Base-by-base conservation (phyloP, 345 rosid species). In the Diplotaxis tenuifolia region DNA sequence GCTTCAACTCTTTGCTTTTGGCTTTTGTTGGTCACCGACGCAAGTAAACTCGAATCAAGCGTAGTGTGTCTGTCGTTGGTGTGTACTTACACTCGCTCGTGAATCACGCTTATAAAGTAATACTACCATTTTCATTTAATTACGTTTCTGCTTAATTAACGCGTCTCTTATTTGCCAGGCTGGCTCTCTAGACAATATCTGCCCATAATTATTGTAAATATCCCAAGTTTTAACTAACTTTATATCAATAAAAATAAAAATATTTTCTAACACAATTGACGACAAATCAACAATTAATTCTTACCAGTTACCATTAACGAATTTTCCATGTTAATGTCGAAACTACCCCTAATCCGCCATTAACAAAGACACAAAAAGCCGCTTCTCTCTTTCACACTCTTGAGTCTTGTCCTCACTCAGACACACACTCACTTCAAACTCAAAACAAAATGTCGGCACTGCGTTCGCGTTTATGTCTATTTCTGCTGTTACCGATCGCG, bases 151-250 rank as follows among this genome's bases (percentile, higher is more conserved):
- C 54, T 49, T 49, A 49, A 49, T 49, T 18, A 18, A 16, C 53
- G 62, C 62, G 53, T 55, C 50, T 67, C 62, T 67, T 21, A 8
- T 66, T 9, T 55, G 54, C 72, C 72, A 55, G 63, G 36, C 63
- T 55, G 63, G 22, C 63, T 68, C 8, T 67, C 20, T 18, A 9
- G 20, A 14, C 68, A 42, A 66, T 18, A 27, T 45, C 23, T 28
- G 9, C 19, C 31, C 71, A 67, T 19, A 7, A 67, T 19, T 29
- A 42, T 28, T 66, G 19, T 27, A 36, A 40, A 58, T 36, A n/a
- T 57, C 58, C 4, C 18, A 27, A 21, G 29, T n/a, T n/a, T n/a
- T n/a, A 67, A 36, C 2, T 14, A 10, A 38, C 15, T 4, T n/a
- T 42, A 42, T 15, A 42, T 42, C 49, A 42, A 42, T 42, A 42